Evolutionary conservation across 169 alveolate genomes (phyloP).

Genomic region (Plasmodium relictum): DNA sequence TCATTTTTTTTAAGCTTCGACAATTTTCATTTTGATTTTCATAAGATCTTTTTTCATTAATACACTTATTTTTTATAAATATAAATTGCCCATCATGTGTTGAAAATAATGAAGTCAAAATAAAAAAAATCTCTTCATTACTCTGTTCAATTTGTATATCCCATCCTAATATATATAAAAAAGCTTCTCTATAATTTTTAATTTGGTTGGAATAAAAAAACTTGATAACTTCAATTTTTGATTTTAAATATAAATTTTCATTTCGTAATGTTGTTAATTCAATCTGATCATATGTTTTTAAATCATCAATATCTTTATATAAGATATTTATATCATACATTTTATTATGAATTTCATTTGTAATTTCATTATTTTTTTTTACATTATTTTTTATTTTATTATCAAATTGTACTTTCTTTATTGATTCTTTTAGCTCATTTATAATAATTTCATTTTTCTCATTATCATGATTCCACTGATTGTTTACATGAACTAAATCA

Average conservation of each 20-base stretch:
- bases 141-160: slow-evolving; percentile 69
- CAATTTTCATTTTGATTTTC: neutral
- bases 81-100: slow-evolving; percentile 76
- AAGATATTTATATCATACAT: neutral
- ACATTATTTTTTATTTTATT: slow-evolving; percentile 18
- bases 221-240: slow-evolving; percentile 66
- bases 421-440: slow-evolving; percentile 35
- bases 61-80: slow-evolving; percentile 39
- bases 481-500: slow-evolving; percentile 23
- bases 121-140: slow-evolving; percentile 64
- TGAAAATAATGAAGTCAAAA: slow-evolving; percentile 65
- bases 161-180: slow-evolving; percentile 70
- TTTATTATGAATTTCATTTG: neutral
- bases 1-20: neutral
- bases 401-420: slow-evolving; percentile 34
- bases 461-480: slow-evolving; percentile 51
- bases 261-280: slow-evolving; percentile 26
- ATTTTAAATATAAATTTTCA: slow-evolving; percentile 63
- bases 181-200: slow-evolving; percentile 71
- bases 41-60: slow-evolving; percentile 32
- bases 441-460: slow-evolving; percentile 26
- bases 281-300: slow-evolving; percentile 30
- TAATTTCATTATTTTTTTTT: neutral
- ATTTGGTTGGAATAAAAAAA: slow-evolving; percentile 65
- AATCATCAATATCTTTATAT: slow-evolving; percentile 30